Percentiles rank a stretch among this genome's conserved stretches.
phyloP scores from a whole-genome alignment of 441 rosid genomes.

The Pelargonium australe region DNA sequence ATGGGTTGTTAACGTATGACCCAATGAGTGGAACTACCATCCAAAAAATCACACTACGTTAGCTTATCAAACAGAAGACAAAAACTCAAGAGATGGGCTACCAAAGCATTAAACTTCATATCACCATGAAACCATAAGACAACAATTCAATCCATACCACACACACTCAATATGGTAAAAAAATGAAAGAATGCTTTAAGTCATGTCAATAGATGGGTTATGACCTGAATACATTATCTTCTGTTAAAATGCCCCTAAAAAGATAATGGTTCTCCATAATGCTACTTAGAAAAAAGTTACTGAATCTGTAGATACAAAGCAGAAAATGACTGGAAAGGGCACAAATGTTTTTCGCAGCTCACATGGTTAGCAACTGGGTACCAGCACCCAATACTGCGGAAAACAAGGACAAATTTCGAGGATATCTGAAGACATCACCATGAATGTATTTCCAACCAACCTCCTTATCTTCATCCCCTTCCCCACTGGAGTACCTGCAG shows the following conservation, averaged over 20 bases:
- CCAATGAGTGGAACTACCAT: not conserved
- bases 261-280: no score
- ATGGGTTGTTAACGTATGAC: conserved; percentile 2
- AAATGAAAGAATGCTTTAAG: not conserved
- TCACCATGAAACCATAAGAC: conserved; percentile 1
- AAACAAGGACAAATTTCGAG: conserved; percentile 57
- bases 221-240: no score
- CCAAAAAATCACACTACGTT: not conserved
- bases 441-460: conserved; percentile 71
- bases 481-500: conserved; percentile 51
- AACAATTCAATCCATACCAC: not conserved
- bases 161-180: not conserved
- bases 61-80: not conserved
- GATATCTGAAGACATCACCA: conserved; percentile 64
- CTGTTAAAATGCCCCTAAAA: no score
- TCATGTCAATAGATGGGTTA: no score
- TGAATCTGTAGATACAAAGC: conserved; percentile 1
- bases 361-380: conserved; percentile 66
- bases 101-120: not conserved
- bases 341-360: conserved; percentile 29
- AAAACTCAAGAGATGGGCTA: not conserved
- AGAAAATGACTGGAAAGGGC: not conserved
- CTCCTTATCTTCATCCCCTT: conserved; percentile 72
- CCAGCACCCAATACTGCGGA: conserved; percentile 71
- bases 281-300: no score